These are phyloP conservation scores for Aspergillus fijiensis DNA, from an alignment of 2,329 filamentous ascomycete genomes.

Conservation along the genomic window DNA sequence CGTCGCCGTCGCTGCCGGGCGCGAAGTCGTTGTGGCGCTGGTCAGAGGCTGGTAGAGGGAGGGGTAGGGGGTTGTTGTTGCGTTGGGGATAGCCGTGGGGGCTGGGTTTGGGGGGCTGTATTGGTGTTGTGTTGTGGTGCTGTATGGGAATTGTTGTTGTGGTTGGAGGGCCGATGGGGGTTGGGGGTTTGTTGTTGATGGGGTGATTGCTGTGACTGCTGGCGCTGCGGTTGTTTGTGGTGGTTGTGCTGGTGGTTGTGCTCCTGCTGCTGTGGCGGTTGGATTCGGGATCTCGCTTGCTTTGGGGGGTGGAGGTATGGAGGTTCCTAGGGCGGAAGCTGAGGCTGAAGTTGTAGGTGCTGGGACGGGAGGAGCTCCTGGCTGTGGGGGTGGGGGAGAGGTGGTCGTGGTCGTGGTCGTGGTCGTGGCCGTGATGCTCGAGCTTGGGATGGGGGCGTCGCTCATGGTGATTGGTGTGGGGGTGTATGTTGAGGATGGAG, in stretches of 20 bases:
- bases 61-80: conserved; percentile 27
- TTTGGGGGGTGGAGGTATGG: conserved; percentile 20
- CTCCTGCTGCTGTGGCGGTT: conserved; percentile 21
- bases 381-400: conserved; percentile 43
- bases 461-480: conserved; percentile 25
- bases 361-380: conserved; percentile 31
- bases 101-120: too few relatives aligned
- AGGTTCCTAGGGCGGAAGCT: conserved; percentile 1
- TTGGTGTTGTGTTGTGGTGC: background rate
- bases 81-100: conserved; percentile 17
- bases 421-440: conserved; percentile 25
- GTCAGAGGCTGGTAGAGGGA: conserved; percentile 27
- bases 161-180: background rate
- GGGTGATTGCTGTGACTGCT: conserved; percentile 9
- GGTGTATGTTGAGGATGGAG: conserved; percentile 9
- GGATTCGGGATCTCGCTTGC: conserved; percentile 23
- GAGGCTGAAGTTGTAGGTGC: background rate
- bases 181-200: conserved; percentile 21
- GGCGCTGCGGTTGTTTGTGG: conserved; percentile 9
- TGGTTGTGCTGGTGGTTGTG: conserved; percentile 5
- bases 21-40: background rate
- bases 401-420: conserved; percentile 25
- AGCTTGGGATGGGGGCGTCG: too few relatives aligned
- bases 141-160: conserved; percentile 5
- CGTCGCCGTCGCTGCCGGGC: background rate